Conservation (phyloP, 1,284 basidiomycete species). For the Malassezia vespertilionis region DNA sequence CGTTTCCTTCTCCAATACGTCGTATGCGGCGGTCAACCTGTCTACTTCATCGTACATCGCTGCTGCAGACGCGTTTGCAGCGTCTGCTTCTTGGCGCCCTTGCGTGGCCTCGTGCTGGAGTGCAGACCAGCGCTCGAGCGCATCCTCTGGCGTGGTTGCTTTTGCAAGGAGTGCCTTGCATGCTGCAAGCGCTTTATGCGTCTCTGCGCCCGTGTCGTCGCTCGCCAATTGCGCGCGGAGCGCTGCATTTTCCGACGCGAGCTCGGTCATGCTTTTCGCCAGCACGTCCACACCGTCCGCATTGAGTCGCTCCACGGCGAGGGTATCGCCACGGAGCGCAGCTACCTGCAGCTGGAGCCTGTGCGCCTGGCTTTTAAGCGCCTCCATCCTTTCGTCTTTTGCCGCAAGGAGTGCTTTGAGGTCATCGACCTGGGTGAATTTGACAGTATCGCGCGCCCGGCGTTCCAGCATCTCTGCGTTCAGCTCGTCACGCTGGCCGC, state of each 20-base stretch:
- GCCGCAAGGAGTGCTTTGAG: conserved; percentile 36
- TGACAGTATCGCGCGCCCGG: conserved; percentile 34
- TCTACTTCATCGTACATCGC: conserved; percentile 69
- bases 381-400: conserved; percentile 61
- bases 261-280: neutral
- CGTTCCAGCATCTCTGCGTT: conserved; percentile 35
- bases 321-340: conserved; percentile 58
- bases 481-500: conserved; percentile 25
- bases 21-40: conserved; percentile 74
- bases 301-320: conserved; percentile 1
- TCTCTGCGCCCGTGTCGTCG: neutral
- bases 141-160: neutral
- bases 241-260: neutral
- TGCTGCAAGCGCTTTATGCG: neutral
- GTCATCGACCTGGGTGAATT: conserved; percentile 39
- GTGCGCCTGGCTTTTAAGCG: conserved; percentile 63
- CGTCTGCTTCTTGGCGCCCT: conserved; percentile 18
- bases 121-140: neutral
- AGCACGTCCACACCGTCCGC: neutral
- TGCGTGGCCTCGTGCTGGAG: conserved; percentile 12
- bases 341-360: conserved; percentile 68
- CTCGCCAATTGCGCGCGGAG: too few relatives aligned
- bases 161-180: neutral
- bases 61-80: conserved; percentile 35
- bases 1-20: conserved; percentile 68